Evolutionary conservation across 805 yeast species (phyloP), one percentile per base, ranked within the genome.

Genomic region (Wickerhamiella parazyma): DNA sequence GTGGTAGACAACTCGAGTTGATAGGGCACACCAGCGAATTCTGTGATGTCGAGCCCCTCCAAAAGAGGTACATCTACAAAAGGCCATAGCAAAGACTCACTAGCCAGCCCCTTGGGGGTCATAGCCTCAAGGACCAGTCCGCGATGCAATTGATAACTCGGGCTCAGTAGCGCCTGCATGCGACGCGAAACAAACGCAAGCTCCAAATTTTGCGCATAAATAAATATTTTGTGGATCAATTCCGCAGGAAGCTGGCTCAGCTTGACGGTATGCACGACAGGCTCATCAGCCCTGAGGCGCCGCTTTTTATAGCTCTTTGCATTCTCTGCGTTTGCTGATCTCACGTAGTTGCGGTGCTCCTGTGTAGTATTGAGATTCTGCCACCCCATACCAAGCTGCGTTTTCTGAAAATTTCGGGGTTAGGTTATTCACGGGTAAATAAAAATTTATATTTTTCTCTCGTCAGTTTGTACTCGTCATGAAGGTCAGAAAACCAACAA

Each of bases 21-120:
- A 79, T 49, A 91, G 79, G 67, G 95, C 89, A 29, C 93, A 93
- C 4, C 78, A 80, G 2, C 73, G 76, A 55, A 81, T 87, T 1
- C 67, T 76, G n/a, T 62, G 80, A 45, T 82, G 76, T 59, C 71
- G 89, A 61, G 75, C 80, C 18, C 46, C 12, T 44, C 55, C 51
- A 69, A 44, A 4, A 54, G 38, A 10, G 51, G 44, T 7, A 44
- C 31, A 9, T 53, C 45, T 4, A 60, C 47, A 47, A 61, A 56
- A 17, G 54, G 51, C 45, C 55, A 53, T 14, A 18, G 11, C 12
- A 48, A 33, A 9, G 49, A 45, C 12, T 34, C 22, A 6, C 8
- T n/a, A 4, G 6, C 16, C 3, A 28, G 31, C 14, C 31, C 31
- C 31, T 28, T 12, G 10, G 36, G 42, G 4, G 36, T 29, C 22